A percentile compares a stretch with the other conserved stretches of the same genome.
phyloP scores from a whole-genome alignment of 2,329 filamentous ascomycete genomes.

The Alternaria sp. region DNA sequence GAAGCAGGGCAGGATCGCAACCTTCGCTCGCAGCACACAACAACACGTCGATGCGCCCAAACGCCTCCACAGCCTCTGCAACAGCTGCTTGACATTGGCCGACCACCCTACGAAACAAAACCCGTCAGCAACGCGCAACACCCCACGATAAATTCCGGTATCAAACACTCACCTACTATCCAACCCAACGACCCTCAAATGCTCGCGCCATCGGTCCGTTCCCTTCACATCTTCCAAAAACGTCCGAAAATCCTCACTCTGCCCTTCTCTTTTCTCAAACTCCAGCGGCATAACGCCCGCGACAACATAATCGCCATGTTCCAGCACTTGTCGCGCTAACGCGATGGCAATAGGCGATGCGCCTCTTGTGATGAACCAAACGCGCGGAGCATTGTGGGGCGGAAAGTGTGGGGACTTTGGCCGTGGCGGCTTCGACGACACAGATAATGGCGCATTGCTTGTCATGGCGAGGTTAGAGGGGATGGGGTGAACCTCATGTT shows the following conservation, averaged over 20 bases:
- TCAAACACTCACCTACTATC: conserved; percentile 57
- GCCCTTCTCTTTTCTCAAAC: conserved; percentile 71
- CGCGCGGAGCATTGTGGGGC: conserved; percentile 72
- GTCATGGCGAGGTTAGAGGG: conserved; percentile 12
- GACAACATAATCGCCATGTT: conserved; percentile 90
- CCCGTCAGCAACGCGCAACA: not conserved
- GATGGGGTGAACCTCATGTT: not conserved
- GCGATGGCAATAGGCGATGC: conserved; percentile 85
- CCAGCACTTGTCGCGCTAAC: conserved; percentile 78
- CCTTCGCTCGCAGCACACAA: conserved; percentile 89
- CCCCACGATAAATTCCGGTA: conserved; percentile 12
- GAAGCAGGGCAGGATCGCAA: conserved; percentile 43
- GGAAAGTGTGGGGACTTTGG: conserved; percentile 61
- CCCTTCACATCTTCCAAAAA: conserved; percentile 74
- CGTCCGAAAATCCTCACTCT: conserved; percentile 79
- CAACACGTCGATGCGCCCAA: conserved; percentile 87
- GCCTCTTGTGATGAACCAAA: conserved; percentile 91
- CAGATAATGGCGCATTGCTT: conserved; percentile 20
- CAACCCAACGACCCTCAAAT: conserved; percentile 68
- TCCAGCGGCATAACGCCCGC: conserved; percentile 81
- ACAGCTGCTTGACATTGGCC: conserved; percentile 83
- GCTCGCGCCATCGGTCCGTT: conserved; percentile 79
- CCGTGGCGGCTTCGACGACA: conserved; percentile 40
- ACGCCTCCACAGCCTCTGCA: conserved; percentile 82
- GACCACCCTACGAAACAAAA: conserved; percentile 56